Conservation (phyloP, 2,329 filamentous ascomycete genomes). For the Fusarium sarcochroum region DNA sequence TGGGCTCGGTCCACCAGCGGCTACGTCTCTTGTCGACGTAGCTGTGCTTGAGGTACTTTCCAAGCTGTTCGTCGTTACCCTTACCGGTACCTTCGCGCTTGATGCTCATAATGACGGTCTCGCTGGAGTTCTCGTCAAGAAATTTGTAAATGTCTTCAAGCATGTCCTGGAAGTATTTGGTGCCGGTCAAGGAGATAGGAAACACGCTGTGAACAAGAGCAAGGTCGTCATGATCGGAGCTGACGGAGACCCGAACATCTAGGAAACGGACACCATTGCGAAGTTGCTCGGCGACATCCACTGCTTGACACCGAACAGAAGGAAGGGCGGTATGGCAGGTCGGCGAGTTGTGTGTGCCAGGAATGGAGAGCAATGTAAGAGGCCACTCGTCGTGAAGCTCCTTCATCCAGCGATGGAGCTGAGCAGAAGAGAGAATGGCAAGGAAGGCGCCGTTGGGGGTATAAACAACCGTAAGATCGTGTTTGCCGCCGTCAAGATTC, state of each 20-base stretch:
- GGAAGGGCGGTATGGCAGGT: constrained; percentile 88
- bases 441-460: constrained; percentile 68
- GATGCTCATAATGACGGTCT: constrained; percentile 87
- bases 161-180: constrained; percentile 82
- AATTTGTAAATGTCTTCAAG: constrained; percentile 81
- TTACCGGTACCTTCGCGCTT: constrained; percentile 92
- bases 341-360: constrained; percentile 95
- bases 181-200: constrained; percentile 85
- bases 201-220: constrained; percentile 92
- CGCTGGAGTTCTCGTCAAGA: constrained; percentile 81
- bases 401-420: constrained; percentile 84
- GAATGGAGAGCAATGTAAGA: constrained; percentile 86
- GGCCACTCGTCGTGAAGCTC: constrained; percentile 79
- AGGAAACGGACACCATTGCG: constrained; percentile 94
- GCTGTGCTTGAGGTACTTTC: constrained; percentile 78
- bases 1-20: constrained; percentile 84
- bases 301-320: constrained; percentile 93
- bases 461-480: constrained; percentile 77
- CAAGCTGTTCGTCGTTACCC: constrained; percentile 83
- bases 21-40: constrained; percentile 72
- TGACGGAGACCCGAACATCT: constrained; percentile 81
- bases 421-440: constrained; percentile 78
- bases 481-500: constrained; percentile 64
- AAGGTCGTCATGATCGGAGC: constrained; percentile 72
- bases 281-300: constrained; percentile 82